A percentile compares a stretch with the other conserved stretches of the same genome.
Conservation (phyloP, 257 asterid genomes). For the Fraxinus quadrangulata region DNA sequence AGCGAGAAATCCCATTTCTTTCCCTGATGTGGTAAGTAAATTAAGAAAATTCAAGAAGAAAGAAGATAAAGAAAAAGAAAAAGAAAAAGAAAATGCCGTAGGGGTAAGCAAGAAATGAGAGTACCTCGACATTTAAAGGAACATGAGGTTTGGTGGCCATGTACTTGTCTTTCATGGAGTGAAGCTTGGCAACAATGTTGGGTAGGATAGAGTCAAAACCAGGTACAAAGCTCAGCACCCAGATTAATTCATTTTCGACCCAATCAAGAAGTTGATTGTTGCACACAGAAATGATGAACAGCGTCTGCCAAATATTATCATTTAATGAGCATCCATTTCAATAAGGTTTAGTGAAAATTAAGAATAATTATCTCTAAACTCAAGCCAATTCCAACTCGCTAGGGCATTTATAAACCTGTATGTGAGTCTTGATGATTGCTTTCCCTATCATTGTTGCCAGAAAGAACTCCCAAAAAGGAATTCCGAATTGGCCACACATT, state of each 20-base stretch:
- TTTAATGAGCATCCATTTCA: neutral
- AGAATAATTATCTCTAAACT: neutral
- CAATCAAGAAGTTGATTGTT: constrained; percentile 93
- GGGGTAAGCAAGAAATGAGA: neutral
- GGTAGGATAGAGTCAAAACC: constrained; percentile 65
- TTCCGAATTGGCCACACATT: constrained; percentile 95
- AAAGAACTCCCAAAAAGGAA: constrained; percentile 90
- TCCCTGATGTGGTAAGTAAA: constrained; percentile 36
- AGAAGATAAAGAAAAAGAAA: neutral
- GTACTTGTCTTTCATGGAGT: constrained; percentile 80
- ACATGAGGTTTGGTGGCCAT: constrained; percentile 54
- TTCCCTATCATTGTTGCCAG: constrained; percentile 85
- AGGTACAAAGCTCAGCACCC: constrained; percentile 83
- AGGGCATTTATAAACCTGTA: constrained; percentile 56
- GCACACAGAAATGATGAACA: constrained; percentile 84
- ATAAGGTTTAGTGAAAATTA: neutral
- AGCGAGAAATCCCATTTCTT: constrained; percentile 74
- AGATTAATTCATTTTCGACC: constrained; percentile 82
- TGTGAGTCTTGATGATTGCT: constrained; percentile 90
- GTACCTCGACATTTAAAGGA: constrained; percentile 61
- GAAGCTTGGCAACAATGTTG: constrained; percentile 67
- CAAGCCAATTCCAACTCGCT: constrained; percentile 5
- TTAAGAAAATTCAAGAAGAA: neutral
- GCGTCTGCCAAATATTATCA: constrained; percentile 53
- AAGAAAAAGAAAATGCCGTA: neutral